These are phyloP conservation scores for Annona squamosa DNA, from an alignment of 164 flowering plant genomes.

Conservation along the genomic window DNA sequence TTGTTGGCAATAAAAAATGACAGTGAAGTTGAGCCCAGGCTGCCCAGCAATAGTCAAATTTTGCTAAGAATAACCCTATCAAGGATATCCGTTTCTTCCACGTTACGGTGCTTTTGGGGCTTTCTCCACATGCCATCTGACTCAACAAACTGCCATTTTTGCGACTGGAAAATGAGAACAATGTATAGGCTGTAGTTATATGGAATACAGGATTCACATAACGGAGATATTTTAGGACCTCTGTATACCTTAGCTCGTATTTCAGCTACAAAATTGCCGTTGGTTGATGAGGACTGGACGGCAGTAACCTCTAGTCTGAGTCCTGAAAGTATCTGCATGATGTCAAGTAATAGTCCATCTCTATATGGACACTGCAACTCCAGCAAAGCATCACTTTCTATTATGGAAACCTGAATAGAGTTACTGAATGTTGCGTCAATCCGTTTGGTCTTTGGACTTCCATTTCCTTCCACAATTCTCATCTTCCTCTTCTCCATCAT, in stretches of 20 bases:
- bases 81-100: not conserved
- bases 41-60: not conserved
- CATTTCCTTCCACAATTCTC: conserved; percentile 44
- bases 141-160: not conserved
- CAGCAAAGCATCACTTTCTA: conserved; percentile 75
- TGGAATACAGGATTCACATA: not conserved
- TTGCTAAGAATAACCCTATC: not conserved
- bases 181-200: not conserved
- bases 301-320: conserved; percentile 55
- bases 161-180: not conserved
- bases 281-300: conserved; percentile 53
- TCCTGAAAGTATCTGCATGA: conserved; percentile 61
- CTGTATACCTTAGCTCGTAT: conserved; percentile 81
- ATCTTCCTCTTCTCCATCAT: conserved; percentile 50
- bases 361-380: conserved; percentile 68
- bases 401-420: conserved; percentile 74
- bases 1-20: not conserved
- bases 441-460: conserved; percentile 33
- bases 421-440: conserved; percentile 25
- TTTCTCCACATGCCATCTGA: not conserved
- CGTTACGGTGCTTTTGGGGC: not conserved
- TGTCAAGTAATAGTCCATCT: conserved; percentile 71
- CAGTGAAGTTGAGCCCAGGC: not conserved
- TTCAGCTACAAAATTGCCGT: conserved; percentile 65
- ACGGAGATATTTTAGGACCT: not conserved